Evolutionary conservation across 2,329 filamentous ascomycete species (phyloP).

Genomic region (Fusarium sp.): DNA sequence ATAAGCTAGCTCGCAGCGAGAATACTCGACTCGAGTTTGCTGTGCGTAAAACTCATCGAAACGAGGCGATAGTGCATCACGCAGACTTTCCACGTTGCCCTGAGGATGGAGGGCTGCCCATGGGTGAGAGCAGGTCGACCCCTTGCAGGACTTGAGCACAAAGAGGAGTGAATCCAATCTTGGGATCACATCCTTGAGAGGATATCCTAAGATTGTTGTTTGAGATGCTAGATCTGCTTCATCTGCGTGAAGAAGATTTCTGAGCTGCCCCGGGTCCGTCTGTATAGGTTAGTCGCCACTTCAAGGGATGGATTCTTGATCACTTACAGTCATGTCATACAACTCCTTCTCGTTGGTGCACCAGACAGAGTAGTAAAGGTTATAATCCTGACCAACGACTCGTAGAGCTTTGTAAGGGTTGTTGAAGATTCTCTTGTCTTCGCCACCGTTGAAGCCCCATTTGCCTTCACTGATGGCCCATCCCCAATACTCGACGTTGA

Average conservation of each 20-base stretch:
- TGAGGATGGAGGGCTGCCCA: conserved; percentile 67
- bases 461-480: conserved; percentile 47
- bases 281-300: conserved; percentile 34
- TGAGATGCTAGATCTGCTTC: conserved; percentile 13
- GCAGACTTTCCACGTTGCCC: conserved; percentile 61
- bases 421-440: conserved; percentile 34
- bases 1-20: conserved; percentile 67
- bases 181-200: conserved; percentile 56
- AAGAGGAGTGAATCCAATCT: conserved; percentile 69
- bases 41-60: conserved; percentile 66
- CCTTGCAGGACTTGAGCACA: conserved; percentile 71
- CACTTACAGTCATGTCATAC: conserved; percentile 63
- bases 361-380: conserved; percentile 68
- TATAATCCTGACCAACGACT: conserved; percentile 60
- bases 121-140: conserved; percentile 62
- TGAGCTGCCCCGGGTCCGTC: conserved; percentile 63
- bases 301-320: neutral
- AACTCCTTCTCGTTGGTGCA: conserved; percentile 62
- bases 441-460: conserved; percentile 18
- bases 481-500: conserved; percentile 59
- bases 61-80: conserved; percentile 58
- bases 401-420: conserved; percentile 69
- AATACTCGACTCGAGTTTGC: conserved; percentile 61
- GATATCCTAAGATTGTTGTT: conserved; percentile 47
- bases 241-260: conserved; percentile 41